Percentiles rank a stretch among this genome's conserved stretches.
Evolutionary conservation across 2,329 filamentous ascomycete species (phyloP).

Genomic region (Trichoderma koningiopsis): DNA sequence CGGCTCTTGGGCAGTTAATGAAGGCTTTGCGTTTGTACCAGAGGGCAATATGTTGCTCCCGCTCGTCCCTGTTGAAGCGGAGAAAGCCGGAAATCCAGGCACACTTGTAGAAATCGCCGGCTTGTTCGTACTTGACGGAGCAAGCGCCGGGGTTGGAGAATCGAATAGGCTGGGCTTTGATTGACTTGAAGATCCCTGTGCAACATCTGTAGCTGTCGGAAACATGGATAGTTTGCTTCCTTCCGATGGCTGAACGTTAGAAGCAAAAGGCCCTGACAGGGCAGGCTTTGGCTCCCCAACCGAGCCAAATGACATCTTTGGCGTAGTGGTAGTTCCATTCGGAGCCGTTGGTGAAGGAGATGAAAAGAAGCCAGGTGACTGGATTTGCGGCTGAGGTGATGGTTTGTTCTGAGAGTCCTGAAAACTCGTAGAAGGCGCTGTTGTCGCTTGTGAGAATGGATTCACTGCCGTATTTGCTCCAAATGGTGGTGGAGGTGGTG

Average conservation of each 20-base stretch:
- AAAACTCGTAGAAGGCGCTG: not conserved
- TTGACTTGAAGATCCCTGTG: not conserved
- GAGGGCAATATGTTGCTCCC: slow-evolving; percentile 2
- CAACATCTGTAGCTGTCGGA: not conserved
- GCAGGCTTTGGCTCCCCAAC: slow-evolving; percentile 14
- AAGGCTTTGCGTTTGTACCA: not conserved
- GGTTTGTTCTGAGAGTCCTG: slow-evolving; percentile 8
- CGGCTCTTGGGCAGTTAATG: not conserved
- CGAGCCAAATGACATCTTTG: slow-evolving; percentile 7
- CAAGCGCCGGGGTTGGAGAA: slow-evolving; percentile 7
- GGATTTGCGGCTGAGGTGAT: not conserved
- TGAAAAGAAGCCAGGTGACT: slow-evolving; percentile 30
- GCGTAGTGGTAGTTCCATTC: slow-evolving; percentile 27
- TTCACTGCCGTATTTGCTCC: not conserved
- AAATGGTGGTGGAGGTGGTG: slow-evolving; percentile 3
- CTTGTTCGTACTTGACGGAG: slow-evolving; percentile 8
- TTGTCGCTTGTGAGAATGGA: slow-evolving; percentile 17
- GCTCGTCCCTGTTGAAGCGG: not conserved
- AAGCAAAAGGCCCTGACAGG: not conserved
- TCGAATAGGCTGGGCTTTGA: slow-evolving; percentile 29
- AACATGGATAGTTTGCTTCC: not conserved
- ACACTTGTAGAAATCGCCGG: not conserved
- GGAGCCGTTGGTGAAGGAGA: slow-evolving; percentile 15
- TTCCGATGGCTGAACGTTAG: not conserved
- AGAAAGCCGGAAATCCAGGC: not conserved